Evolutionary conservation across 441 rosid species (phyloP).

Genomic region (Mallotus repandus): DNA sequence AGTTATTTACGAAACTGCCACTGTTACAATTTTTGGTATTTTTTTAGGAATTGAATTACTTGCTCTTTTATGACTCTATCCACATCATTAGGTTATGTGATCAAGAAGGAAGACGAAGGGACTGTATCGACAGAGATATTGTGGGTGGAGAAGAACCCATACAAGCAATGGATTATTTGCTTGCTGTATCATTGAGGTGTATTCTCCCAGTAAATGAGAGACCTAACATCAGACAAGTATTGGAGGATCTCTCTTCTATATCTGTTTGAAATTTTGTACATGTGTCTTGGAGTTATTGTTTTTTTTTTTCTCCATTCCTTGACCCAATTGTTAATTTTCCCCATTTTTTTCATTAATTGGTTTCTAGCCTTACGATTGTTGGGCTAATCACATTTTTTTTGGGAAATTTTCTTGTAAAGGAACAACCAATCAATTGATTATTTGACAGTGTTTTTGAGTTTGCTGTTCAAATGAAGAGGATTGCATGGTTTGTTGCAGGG

Average conservation of each 20-base stretch:
- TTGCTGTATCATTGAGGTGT: constrained; percentile 74
- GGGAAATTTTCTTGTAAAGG: constrained; percentile 52
- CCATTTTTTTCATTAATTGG: constrained; percentile 34
- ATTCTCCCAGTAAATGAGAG: constrained; percentile 83
- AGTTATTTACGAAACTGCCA: too few relatives aligned
- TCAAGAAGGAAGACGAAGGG: constrained; percentile 89
- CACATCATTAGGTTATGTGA: constrained; percentile 66
- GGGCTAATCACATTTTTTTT: constrained; percentile 37
- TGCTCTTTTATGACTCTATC: too few relatives aligned
- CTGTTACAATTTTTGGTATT: too few relatives aligned
- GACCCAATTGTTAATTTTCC: constrained; percentile 38
- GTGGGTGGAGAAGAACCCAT: constrained; percentile 79
- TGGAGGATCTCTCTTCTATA: constrained; percentile 61
- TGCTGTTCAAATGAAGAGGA: constrained; percentile 34
- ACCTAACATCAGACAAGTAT: constrained; percentile 89
- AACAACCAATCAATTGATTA: constrained; percentile 54
- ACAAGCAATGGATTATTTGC: constrained; percentile 86
- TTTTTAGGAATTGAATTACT: too few relatives aligned
- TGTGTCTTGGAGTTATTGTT: constrained; percentile 60
- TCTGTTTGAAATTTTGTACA: constrained; percentile 79
- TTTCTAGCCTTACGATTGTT: constrained; percentile 49
- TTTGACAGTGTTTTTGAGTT: constrained; percentile 50
- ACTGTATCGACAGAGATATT: constrained; percentile 87
- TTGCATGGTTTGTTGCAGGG: neutral
- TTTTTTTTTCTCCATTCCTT: constrained; percentile 40